phyloP scores from a whole-genome alignment of 1,284 basidiomycete genomes.

The Heliocybe sulcata region DNA sequence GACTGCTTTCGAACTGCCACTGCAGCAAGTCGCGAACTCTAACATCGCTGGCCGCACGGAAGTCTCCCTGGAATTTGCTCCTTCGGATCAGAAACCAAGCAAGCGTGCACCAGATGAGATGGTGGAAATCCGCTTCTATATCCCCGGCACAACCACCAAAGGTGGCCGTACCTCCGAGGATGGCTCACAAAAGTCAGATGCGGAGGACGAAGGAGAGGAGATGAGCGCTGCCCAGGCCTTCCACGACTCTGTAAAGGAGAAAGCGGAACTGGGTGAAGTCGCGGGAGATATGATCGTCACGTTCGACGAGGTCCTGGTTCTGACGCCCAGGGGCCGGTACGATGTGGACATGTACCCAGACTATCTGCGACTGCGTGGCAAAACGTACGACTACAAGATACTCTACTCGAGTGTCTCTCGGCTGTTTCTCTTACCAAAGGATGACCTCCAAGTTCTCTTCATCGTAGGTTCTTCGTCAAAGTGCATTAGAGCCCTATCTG shows the following conservation, averaged over 20 bases:
- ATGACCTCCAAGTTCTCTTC: conserved; percentile 94
- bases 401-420: conserved; percentile 86
- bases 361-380: conserved; percentile 91
- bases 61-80: conserved; percentile 91
- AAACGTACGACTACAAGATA: conserved; percentile 99
- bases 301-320: conserved; percentile 95
- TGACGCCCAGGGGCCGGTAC: conserved; percentile 94
- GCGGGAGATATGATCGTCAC: conserved; percentile 90
- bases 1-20: conserved; percentile 88
- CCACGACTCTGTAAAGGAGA: conserved; percentile 95
- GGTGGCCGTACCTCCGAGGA: conserved; percentile 62
- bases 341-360: conserved; percentile 98
- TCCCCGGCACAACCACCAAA: conserved; percentile 78
- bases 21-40: conserved; percentile 88
- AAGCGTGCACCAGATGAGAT: conserved; percentile 74
- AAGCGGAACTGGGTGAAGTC: conserved; percentile 92
- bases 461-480: conserved; percentile 50
- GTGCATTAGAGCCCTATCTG: conserved; percentile 4
- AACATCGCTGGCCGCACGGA: conserved; percentile 97
- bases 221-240: conserved; percentile 92
- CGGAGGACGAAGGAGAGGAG: conserved; percentile 64
- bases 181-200: conserved; percentile 68
- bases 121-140: conserved; percentile 94
- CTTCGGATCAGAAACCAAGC: conserved; percentile 41
- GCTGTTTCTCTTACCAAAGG: conserved; percentile 93